Base-by-base conservation (phyloP, 1,284 basidiomycete genomes). In the Vanrija sp. region DNA sequence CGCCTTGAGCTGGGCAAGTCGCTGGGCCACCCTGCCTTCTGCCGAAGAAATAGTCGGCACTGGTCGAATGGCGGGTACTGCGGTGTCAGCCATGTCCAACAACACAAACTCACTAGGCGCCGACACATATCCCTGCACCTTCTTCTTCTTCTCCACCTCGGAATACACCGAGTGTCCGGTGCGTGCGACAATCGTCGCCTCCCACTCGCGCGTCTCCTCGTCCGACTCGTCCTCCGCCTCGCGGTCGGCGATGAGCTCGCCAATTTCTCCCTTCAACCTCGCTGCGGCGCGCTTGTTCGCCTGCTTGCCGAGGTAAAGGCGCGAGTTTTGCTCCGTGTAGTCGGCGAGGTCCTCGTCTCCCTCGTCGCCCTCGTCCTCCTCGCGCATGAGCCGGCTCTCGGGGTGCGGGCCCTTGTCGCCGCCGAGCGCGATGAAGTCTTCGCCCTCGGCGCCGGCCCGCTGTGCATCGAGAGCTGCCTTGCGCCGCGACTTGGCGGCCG, bases 301-400 rank as follows among this genome's bases (percentile, higher is more conserved):
- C 61, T 89, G 88, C 72, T 89, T 91, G 1, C 92, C 90, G 1
- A 97, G 75, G 0, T 89, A 87, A 53, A 97, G 85, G 31, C 87
- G 79, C 58, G 93, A 89, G 68, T 89, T 85, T 0, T 89, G 88
- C 59, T 85, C 91, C 0, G 94, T 96, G 66, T 85, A 96, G 60
- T 91, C 89, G 6, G 92, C 88, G 66, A 85, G 86, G 64, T 94
- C 92, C 65, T 96, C 93, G 52, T 95, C 93, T 0, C 87, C 92
- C 64, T 96, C 91, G 1, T 91, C 93, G 2, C 89, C 72, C 63
- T 95, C 90, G 70, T 97, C 93, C 41, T 96, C 93, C 73, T 97
- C 94, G 49, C 93, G 77, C 75, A 92, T 78, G 16, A 97, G 76
- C 16, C 93, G 81, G 65, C 88, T 92, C 64, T 89, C 88, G 10